These are phyloP conservation scores for Aspergillus fischeri DNA, from an alignment of 2,329 filamentous ascomycete species.

Conservation along the genomic window DNA sequence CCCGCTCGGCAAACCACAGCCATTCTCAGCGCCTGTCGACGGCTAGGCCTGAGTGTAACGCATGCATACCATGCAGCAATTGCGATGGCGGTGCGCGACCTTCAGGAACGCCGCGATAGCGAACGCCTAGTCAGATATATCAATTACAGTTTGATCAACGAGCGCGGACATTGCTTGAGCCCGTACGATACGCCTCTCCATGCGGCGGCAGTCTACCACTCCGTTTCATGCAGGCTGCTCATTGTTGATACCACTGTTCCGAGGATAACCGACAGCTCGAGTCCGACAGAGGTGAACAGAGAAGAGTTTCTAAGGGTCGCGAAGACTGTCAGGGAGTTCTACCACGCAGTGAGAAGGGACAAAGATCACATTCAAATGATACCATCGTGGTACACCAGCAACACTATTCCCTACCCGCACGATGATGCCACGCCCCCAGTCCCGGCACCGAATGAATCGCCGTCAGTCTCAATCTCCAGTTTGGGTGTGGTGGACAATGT, in stretches of 20 bases:
- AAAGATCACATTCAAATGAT: conserved; percentile 16
- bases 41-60: conserved; percentile 13
- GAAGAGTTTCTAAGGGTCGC: conserved; percentile 10
- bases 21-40: conserved; percentile 13
- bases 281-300: background rate
- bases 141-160: conserved; percentile 22
- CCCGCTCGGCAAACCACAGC: conserved; percentile 8
- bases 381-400: conserved; percentile 18
- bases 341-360: conserved; percentile 16
- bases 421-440: conserved; percentile 10
- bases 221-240: conserved; percentile 19
- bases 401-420: conserved; percentile 14
- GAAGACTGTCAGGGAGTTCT: conserved; percentile 14
- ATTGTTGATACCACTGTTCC: conserved; percentile 17
- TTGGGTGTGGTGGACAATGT: conserved; percentile 32
- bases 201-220: conserved; percentile 21
- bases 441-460: conserved; percentile 13
- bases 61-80: conserved; percentile 24
- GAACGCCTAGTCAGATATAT: conserved; percentile 20
- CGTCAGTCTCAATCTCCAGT: conserved; percentile 22
- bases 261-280: background rate
- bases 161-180: conserved; percentile 15
- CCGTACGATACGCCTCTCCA: conserved; percentile 17
- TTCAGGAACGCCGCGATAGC: conserved; percentile 7
- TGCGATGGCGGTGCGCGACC: conserved; percentile 15